These are phyloP conservation scores for Sanghuangporus baumii DNA, from an alignment of 1,284 basidiomycete genomes.

Conservation along the genomic window DNA sequence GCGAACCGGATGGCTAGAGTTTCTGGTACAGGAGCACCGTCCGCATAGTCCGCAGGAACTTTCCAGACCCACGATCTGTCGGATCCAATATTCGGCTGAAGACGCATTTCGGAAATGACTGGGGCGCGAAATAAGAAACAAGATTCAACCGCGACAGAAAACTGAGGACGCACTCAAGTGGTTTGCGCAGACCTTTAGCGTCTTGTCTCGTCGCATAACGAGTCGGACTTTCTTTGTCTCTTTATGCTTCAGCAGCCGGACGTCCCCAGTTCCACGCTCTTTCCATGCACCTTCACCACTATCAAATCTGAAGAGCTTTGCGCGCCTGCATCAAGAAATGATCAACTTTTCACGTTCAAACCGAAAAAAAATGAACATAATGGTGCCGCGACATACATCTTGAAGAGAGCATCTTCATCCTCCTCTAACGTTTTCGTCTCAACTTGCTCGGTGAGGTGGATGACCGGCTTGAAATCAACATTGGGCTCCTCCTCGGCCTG, in stretches of 20 bases:
- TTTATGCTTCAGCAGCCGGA: conserved; percentile 85
- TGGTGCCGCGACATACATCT: conserved; percentile 67
- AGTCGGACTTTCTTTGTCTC: conserved; percentile 89
- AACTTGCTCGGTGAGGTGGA: conserved; percentile 95
- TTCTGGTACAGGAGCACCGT: conserved; percentile 83
- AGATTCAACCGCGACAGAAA: neutral
- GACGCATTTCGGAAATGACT: conserved; percentile 91
- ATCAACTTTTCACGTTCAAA: conserved; percentile 1
- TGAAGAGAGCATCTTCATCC: conserved; percentile 91
- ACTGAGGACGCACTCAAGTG: conserved; percentile 72
- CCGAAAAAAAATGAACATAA: conserved; percentile 19
- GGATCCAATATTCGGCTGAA: conserved; percentile 97
- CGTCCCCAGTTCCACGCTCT: conserved; percentile 91
- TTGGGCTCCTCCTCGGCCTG: conserved; percentile 80
- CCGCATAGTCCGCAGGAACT: conserved; percentile 92
- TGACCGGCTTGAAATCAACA: conserved; percentile 93
- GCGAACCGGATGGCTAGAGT: conserved; percentile 98
- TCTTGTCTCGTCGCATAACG: conserved; percentile 99
- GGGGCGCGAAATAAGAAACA: neutral
- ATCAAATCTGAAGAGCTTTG: conserved; percentile 98
- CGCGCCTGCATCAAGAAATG: conserved; percentile 60
- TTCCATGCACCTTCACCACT: conserved; percentile 88
- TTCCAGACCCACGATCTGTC: conserved; percentile 99
- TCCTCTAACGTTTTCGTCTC: conserved; percentile 96
- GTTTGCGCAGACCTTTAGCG: conserved; percentile 99